phyloP scores from a whole-genome alignment of 1,284 basidiomycete genomes.

The Rhodofomes roseus region DNA sequence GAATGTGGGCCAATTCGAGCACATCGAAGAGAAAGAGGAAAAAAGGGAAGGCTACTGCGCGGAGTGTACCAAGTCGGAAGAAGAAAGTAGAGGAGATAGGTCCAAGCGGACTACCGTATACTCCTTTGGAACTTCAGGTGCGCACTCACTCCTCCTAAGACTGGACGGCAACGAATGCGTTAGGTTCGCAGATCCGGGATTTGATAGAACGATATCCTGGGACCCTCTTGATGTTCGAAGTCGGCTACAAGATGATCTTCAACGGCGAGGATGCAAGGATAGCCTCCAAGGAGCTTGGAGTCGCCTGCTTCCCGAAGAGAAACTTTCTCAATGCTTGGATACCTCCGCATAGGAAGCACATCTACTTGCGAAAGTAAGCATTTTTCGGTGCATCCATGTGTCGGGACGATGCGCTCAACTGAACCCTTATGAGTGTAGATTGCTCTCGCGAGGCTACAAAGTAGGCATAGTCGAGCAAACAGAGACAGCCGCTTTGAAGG shows the following conservation, averaged over 20 bases:
- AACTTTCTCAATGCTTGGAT: conserved; percentile 86
- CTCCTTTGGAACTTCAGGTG: conserved; percentile 82
- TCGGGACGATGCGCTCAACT: background rate
- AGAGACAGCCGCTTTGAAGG: conserved; percentile 96
- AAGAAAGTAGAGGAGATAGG: conserved; percentile 56
- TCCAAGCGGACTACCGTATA: conserved; percentile 77
- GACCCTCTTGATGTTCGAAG: conserved; percentile 81
- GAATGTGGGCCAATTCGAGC: conserved; percentile 40
- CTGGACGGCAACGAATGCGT: background rate
- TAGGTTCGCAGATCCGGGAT: conserved; percentile 48
- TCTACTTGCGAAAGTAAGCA: conserved; percentile 85
- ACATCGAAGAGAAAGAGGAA: conserved; percentile 32
- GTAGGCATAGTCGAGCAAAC: conserved; percentile 91
- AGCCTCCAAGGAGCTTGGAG: conserved; percentile 80
- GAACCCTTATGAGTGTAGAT: conserved; percentile 39
- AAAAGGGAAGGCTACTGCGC: conserved; percentile 28
- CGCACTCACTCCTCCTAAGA: conserved; percentile 2
- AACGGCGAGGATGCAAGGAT: conserved; percentile 89
- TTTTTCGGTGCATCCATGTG: too few species aligned
- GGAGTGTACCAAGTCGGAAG: conserved; percentile 27
- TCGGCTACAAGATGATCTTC: conserved; percentile 88
- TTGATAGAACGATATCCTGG: conserved; percentile 75
- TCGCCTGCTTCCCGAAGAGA: conserved; percentile 72
- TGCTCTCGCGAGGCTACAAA: conserved; percentile 84
- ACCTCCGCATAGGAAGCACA: conserved; percentile 74